These are phyloP conservation scores for Eutrema yunnanense DNA, from an alignment of 345 rosid genomes.

Conservation along the genomic window DNA sequence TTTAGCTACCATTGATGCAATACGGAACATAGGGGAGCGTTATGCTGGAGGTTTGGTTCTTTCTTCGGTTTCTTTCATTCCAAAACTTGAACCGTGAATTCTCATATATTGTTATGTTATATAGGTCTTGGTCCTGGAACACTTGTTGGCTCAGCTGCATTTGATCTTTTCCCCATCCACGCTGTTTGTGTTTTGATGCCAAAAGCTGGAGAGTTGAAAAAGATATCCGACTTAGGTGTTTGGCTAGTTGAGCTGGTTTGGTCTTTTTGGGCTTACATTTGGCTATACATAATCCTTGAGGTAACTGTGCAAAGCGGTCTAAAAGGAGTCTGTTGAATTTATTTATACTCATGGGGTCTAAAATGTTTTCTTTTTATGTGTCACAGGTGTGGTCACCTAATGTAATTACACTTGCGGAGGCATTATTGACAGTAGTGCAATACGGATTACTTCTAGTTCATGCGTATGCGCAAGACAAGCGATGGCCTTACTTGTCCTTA, in stretches of 20 bases:
- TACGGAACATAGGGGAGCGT: conserved; percentile 55
- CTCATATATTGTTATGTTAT: neutral
- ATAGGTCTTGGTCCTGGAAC: conserved; percentile 96
- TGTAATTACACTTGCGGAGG: conserved; percentile 80
- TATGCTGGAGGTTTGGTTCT: conserved; percentile 66
- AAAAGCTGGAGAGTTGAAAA: conserved; percentile 88
- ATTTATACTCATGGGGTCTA: neutral
- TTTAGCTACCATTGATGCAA: conserved; percentile 84
- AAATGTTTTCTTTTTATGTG: neutral
- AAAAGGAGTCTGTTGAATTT: neutral
- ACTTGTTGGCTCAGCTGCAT: conserved; percentile 97
- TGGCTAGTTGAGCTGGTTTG: conserved; percentile 95
- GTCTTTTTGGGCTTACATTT: conserved; percentile 97
- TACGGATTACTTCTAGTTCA: conserved; percentile 66
- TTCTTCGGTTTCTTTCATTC: neutral
- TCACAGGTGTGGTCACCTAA: conserved; percentile 90
- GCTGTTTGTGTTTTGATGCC: conserved; percentile 97
- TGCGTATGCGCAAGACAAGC: conserved; percentile 93
- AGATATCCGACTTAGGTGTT: conserved; percentile 91
- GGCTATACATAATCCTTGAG: conserved; percentile 94
- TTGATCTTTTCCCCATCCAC: conserved; percentile 93
- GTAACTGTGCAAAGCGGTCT: conserved; percentile 32
- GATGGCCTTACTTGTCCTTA: conserved; percentile 86
- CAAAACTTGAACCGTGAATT: neutral
- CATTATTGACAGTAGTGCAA: conserved; percentile 74